A percentile compares a stretch with the other conserved stretches of the same genome.
These are phyloP conservation scores for Cercospora sojina DNA, from an alignment of 2,329 filamentous ascomycete genomes.

Conservation along the genomic window DNA sequence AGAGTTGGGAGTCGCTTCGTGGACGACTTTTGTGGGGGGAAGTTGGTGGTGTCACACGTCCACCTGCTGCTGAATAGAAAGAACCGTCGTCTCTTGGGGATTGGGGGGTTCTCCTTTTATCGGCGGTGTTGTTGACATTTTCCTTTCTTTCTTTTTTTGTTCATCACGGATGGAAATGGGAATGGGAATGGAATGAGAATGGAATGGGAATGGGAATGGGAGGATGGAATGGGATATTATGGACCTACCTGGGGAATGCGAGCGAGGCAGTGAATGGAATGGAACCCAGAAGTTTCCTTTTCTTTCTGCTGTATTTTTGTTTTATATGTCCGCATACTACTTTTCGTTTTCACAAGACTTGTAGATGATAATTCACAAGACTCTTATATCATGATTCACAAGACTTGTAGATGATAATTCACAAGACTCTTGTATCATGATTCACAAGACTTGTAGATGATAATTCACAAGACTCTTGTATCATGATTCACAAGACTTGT, in stretches of 20 bases:
- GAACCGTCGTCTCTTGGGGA: no score
- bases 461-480: no score
- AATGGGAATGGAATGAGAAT: neutral
- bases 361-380: no score
- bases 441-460: no score
- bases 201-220: no score
- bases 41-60: neutral
- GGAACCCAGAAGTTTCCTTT: neutral
- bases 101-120: neutral
- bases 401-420: no score
- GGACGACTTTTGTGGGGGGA: neutral
- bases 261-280: neutral
- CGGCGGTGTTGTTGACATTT: neutral
- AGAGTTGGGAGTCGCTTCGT: slow-evolving; percentile 14
- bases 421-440: no score
- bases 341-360: neutral
- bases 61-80: no score
- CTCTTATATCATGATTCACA: no score
- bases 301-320: neutral
- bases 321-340: neutral
- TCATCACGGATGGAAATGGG: neutral
- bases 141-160: neutral
- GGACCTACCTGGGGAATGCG: neutral
- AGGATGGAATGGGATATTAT: neutral
- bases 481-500: no score